These are phyloP conservation scores for Auxenochlorella pyrenoidosa DNA, from an alignment of 139 green algal species.

Conservation along the genomic window DNA sequence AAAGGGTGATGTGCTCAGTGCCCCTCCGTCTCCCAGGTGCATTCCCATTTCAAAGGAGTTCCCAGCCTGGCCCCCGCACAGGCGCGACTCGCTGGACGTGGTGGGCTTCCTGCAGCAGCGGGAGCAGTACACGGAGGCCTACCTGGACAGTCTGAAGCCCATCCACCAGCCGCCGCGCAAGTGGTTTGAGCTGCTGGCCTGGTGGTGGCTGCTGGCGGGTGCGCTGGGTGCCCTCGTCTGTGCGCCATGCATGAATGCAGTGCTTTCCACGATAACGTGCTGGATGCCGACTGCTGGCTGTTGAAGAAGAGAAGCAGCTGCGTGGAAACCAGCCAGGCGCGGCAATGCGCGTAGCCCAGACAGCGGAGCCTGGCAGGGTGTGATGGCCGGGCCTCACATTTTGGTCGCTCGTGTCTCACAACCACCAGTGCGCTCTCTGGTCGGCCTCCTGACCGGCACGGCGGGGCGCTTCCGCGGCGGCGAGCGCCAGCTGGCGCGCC, in stretches of 20 bases:
- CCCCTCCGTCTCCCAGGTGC: background rate
- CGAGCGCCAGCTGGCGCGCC: slow-evolving; percentile 18
- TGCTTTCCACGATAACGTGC: too few relatives aligned
- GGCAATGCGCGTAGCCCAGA: too few relatives aligned
- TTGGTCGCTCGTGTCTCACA: too few relatives aligned
- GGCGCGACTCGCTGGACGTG: background rate
- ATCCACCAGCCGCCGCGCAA: slow-evolving; percentile 6
- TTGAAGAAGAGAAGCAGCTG: too few relatives aligned
- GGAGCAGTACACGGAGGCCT: background rate
- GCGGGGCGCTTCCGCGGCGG: background rate
- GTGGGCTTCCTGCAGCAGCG: slow-evolving; percentile 10
- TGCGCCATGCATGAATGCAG: background rate
- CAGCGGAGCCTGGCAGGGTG: too few relatives aligned
- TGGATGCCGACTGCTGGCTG: too few relatives aligned
- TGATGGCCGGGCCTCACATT: too few relatives aligned
- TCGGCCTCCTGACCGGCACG: background rate
- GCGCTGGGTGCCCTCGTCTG: background rate
- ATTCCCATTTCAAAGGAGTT: too few relatives aligned
- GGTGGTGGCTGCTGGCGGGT: slow-evolving; percentile 4
- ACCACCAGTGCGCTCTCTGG: background rate
- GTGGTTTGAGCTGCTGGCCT: background rate
- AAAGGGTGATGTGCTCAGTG: background rate
- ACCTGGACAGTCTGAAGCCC: slow-evolving; percentile 2
- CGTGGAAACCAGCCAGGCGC: too few relatives aligned
- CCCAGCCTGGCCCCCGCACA: background rate